Base-by-base conservation (phyloP, 2,329 filamentous ascomycete genomes). In the Diplocarpon mali region DNA sequence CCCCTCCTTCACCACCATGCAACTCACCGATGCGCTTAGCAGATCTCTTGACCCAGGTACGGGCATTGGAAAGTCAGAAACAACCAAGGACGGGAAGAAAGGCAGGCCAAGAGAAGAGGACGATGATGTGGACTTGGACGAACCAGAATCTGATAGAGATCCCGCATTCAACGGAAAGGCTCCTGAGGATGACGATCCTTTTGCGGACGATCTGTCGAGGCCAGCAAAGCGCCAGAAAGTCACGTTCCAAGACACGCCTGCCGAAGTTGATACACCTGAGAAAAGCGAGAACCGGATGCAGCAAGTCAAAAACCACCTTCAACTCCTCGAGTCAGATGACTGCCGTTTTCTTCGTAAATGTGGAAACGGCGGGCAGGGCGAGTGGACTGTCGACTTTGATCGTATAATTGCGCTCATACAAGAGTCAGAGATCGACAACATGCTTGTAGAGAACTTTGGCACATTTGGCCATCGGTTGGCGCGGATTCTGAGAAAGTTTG, bases 351-450 rank as follows among this genome's bases (percentile, higher is more conserved):
- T 86, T 41, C 75, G 76, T 15, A 80, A 83, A 59, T 78, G 78
- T 53, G 79, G 82, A 17, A 70, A 66, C 35, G 66, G 70, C 30
- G 78, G 76, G 28, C 72, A 75, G 17, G 80, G 82, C 28, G 79
- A 85, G 57, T 98, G 88, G 85, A 82, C 79, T 0, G 77, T 96
- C 5, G 81, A 95, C 57, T 94, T 92, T 60, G 71, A 76, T n/a
- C 71, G 75, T 8, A 70, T 96, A 3, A 72, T 86, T 41, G 72
- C 77, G 35, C 72, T 74, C 40, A 68, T 96, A 29, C 80, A 83
- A 36, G 81, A 89, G 57, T 67, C 75, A 5, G 87, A 95, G 61
- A 69, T 96, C 27, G 87, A 95, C 62, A 78, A 80, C 12, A 81
- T 88, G 35, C 82, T 96, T 45, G 76, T 83, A 51, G 78, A 86